These are phyloP conservation scores for Kwoniella mangroviensis DNA, from an alignment of 768 basidiomycete species.

Conservation along the genomic window DNA sequence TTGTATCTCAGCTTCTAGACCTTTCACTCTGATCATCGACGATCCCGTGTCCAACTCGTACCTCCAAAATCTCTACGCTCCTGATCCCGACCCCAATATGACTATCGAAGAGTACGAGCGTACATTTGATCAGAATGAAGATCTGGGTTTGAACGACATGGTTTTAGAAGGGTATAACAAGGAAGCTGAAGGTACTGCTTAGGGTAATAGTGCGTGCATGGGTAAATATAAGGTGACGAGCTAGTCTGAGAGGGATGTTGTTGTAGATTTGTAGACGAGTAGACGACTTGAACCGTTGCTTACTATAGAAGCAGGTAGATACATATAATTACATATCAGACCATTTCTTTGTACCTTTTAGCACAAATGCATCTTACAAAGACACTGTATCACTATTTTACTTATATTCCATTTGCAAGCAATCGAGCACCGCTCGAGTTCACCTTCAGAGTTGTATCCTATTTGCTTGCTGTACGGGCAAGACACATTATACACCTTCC, in stretches of 20 bases:
- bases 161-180: slow-evolving; percentile 56
- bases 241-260: not conserved
- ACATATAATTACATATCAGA: not conserved
- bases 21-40: slow-evolving; percentile 91
- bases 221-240: not conserved
- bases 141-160: slow-evolving; percentile 71
- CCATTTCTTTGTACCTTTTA: slow-evolving; percentile 13
- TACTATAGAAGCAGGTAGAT: slow-evolving; percentile 4
- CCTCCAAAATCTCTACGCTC: slow-evolving; percentile 94
- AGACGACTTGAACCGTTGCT: not conserved
- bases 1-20: slow-evolving; percentile 73
- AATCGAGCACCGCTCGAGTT: too few species aligned
- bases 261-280: slow-evolving; percentile 12
- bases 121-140: slow-evolving; percentile 89
- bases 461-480: not conserved
- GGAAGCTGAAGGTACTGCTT: slow-evolving; percentile 37
- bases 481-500: not conserved
- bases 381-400: not conserved
- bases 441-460: too few species aligned
- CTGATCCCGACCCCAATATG: slow-evolving; percentile 96
- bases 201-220: not conserved
- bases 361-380: slow-evolving; percentile 19
- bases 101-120: slow-evolving; percentile 79
- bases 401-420: not conserved
- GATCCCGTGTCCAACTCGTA: slow-evolving; percentile 96